These are phyloP conservation scores for Amanita rubescens DNA, from an alignment of 768 basidiomycete genomes.

Conservation along the genomic window DNA sequence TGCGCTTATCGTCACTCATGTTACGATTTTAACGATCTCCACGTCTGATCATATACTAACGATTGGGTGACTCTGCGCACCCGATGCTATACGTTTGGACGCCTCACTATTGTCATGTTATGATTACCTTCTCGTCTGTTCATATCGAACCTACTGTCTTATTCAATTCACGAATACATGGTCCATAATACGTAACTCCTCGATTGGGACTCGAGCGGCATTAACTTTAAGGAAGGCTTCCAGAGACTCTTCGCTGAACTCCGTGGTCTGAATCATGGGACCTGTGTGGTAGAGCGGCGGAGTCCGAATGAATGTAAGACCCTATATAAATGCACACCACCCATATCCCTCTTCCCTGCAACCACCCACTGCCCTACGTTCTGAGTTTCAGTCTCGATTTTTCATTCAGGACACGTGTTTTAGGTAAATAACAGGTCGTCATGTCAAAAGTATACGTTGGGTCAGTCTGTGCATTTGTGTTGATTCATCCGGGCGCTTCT, in stretches of 20 bases:
- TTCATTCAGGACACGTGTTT: constrained; percentile 47
- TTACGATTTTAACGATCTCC: constrained; percentile 20
- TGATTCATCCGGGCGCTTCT: constrained; percentile 39
- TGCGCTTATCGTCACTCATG: not conserved
- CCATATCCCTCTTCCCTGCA: constrained; percentile 23
- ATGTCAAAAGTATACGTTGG: constrained; percentile 92
- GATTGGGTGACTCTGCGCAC: constrained; percentile 3
- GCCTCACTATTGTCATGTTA: not conserved
- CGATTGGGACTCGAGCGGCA: not conserved
- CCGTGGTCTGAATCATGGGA: constrained; percentile 4
- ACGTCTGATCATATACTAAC: constrained; percentile 18
- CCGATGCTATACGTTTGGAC: not conserved
- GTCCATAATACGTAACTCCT: not conserved
- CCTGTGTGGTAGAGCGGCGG: constrained; percentile 25
- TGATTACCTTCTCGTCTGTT: not conserved
- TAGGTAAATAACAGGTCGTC: constrained; percentile 44
- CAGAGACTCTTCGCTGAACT: not conserved
- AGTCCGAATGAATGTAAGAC: constrained; percentile 35
- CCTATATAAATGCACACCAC: constrained; percentile 35
- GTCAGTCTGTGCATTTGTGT: constrained; percentile 69
- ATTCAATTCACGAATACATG: not conserved
- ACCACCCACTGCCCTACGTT: constrained; percentile 39
- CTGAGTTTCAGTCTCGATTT: constrained; percentile 49
- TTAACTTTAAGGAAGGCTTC: not conserved
- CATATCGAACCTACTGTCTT: not conserved